Evolutionary conservation across 805 yeast genomes (phyloP).

Genomic region (Hanseniaspora occidentalis): DNA sequence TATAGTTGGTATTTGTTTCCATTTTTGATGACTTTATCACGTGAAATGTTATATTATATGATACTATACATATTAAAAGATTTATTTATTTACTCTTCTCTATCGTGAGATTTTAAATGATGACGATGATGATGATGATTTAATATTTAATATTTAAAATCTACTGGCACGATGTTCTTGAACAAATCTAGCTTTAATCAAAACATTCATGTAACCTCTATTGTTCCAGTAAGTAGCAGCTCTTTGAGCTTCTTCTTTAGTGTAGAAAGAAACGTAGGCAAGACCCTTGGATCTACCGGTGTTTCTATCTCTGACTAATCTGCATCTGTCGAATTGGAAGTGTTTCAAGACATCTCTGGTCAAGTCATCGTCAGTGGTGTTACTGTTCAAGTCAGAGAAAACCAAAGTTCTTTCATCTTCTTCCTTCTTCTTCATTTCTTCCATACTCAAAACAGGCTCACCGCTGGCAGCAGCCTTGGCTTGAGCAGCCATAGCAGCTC

Average conservation of each 20-base stretch:
- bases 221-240: conserved; percentile 76
- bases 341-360: conserved; percentile 56
- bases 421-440: conserved; percentile 48
- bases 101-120: too few relatives aligned
- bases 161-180: conserved; percentile 21
- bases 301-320: conserved; percentile 79
- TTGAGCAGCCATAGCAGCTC: conserved; percentile 28
- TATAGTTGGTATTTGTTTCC: too few relatives aligned
- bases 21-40: too few relatives aligned
- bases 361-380: conserved; percentile 71
- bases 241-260: conserved; percentile 54
- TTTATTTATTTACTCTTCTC: neutral
- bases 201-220: conserved; percentile 83
- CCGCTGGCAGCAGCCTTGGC: conserved; percentile 27
- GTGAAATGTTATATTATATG: too few relatives aligned
- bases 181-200: conserved; percentile 54
- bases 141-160: neutral
- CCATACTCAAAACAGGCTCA: conserved; percentile 30
- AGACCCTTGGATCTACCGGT: conserved; percentile 93
- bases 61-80: too few relatives aligned
- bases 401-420: conserved; percentile 72
- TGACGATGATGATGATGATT: neutral
- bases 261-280: conserved; percentile 78
- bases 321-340: conserved; percentile 60
- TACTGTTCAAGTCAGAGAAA: conserved; percentile 80